Conservation (phyloP, 2,329 filamentous ascomycete genomes). For the Keithomyces neogunnii region DNA sequence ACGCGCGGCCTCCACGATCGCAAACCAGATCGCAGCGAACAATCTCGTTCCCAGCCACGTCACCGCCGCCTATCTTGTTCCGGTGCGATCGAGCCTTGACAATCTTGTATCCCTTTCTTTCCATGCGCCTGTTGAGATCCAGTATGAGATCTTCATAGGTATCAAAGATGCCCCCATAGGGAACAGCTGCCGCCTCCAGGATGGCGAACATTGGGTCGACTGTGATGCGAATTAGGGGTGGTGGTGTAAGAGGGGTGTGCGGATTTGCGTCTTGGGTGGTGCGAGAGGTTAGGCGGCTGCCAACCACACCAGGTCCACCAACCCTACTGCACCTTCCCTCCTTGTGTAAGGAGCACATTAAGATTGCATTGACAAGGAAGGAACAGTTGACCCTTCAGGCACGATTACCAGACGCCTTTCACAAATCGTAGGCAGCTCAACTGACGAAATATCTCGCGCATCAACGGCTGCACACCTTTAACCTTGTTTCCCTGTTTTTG, state of each 20-base stretch:
- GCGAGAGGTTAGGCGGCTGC: neutral
- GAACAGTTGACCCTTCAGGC: no score
- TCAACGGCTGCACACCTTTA: no score
- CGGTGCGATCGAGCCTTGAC: conserved; percentile 36
- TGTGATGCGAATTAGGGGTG: neutral
- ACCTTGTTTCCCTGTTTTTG: no score
- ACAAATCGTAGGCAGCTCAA: no score
- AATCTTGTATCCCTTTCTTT: conserved; percentile 37
- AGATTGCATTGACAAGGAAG: no score
- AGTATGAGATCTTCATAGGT: conserved; percentile 34
- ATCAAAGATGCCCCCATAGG: conserved; percentile 26
- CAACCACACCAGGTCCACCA: neutral
- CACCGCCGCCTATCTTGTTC: conserved; percentile 29
- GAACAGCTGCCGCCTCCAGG: conserved; percentile 29
- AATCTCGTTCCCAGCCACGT: conserved; percentile 33
- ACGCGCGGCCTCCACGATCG: conserved; percentile 34
- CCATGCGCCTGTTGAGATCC: conserved; percentile 31
- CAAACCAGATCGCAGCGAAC: conserved; percentile 37
- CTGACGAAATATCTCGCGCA: no score
- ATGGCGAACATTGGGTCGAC: conserved; percentile 32
- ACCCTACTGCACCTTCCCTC: no score
- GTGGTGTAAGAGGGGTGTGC: conserved; percentile 16
- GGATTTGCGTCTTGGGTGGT: conserved; percentile 11
- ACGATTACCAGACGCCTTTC: no score
- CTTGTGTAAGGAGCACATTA: no score